Percentiles rank a stretch among this genome's conserved stretches.
Conservation (phyloP, 768 basidiomycete genomes). For the Lentinula sp. region DNA sequence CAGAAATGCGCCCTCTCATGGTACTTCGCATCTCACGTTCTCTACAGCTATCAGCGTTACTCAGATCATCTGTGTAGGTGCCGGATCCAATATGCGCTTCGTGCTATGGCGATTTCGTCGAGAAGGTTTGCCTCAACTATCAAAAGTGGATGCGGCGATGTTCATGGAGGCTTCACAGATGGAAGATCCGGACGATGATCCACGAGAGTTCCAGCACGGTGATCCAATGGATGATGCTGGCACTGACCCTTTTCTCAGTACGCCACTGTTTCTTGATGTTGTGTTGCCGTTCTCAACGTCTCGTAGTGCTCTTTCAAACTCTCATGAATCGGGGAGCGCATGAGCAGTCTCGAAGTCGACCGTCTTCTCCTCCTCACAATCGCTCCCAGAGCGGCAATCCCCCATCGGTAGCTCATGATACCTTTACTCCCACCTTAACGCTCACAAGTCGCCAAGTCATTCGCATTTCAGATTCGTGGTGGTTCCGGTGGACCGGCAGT, state of each 20-base stretch:
- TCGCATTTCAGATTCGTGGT: conserved; percentile 30
- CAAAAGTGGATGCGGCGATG: not conserved
- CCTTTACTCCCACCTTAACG: too few species aligned
- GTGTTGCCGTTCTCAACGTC: not conserved
- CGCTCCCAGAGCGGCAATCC: not conserved
- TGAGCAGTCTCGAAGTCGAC: conserved; percentile 2
- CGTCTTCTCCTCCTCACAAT: conserved; percentile 1
- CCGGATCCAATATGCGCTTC: conserved; percentile 82
- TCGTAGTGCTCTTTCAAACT: conserved; percentile 14
- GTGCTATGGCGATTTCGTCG: conserved; percentile 78
- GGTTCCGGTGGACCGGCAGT: conserved; percentile 21
- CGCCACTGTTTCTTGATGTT: conserved; percentile 10
- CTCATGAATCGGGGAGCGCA: conserved; percentile 16
- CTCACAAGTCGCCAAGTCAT: not conserved
- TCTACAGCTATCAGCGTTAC: conserved; percentile 4
- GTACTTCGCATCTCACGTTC: conserved; percentile 30
- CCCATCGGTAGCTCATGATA: not conserved
- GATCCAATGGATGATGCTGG: conserved; percentile 29
- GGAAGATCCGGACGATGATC: conserved; percentile 71
- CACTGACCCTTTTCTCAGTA: conserved; percentile 46
- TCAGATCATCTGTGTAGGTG: conserved; percentile 35
- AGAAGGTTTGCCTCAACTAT: conserved; percentile 45
- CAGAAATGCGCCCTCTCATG: conserved; percentile 87
- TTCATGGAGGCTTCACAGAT: conserved; percentile 39
- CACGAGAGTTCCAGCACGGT: conserved; percentile 53